A percentile compares a stretch with the other conserved stretches of the same genome.
phyloP scores from a whole-genome alignment of 805 yeast species.

The Pichia paraexigua region DNA sequence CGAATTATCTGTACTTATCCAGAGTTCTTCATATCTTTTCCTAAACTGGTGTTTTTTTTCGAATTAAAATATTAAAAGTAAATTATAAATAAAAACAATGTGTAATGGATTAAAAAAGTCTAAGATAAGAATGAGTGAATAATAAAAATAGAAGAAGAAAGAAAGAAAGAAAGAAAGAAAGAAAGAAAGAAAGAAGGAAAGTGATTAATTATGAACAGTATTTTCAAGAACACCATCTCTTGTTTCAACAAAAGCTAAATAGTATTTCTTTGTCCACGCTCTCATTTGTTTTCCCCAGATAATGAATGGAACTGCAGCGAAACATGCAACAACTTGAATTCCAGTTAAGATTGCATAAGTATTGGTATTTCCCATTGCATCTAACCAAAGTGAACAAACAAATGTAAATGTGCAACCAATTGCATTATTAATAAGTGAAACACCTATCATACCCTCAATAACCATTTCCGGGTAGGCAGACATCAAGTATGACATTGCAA shows the following conservation, averaged over 20 bases:
- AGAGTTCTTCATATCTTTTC: no score
- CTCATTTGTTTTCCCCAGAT: conserved; percentile 47
- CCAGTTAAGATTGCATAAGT: conserved; percentile 56
- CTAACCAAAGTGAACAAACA: conserved; percentile 54
- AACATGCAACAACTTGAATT: conserved; percentile 46
- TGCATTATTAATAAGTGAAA: conserved; percentile 53
- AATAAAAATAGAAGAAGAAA: background rate
- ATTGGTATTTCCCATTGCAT: conserved; percentile 46
- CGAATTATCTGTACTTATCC: no score
- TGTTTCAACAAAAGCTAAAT: conserved; percentile 43
- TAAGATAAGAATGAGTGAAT: background rate
- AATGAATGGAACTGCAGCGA: conserved; percentile 41
- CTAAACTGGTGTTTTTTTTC: no score
- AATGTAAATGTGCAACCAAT: conserved; percentile 62
- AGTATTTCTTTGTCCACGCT: conserved; percentile 48
- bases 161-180: no score
- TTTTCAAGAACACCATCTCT: conserved; percentile 33
- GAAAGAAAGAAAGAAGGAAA: no score
- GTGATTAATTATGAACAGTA: background rate
- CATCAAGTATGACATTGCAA: conserved; percentile 60
- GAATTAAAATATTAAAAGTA: no score
- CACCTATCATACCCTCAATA: conserved; percentile 66
- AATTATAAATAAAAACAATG: background rate
- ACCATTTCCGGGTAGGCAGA: conserved; percentile 64
- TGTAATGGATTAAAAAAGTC: background rate